phyloP scores from a whole-genome alignment of 306 rosid genomes.

The Medicago ruthenica region DNA sequence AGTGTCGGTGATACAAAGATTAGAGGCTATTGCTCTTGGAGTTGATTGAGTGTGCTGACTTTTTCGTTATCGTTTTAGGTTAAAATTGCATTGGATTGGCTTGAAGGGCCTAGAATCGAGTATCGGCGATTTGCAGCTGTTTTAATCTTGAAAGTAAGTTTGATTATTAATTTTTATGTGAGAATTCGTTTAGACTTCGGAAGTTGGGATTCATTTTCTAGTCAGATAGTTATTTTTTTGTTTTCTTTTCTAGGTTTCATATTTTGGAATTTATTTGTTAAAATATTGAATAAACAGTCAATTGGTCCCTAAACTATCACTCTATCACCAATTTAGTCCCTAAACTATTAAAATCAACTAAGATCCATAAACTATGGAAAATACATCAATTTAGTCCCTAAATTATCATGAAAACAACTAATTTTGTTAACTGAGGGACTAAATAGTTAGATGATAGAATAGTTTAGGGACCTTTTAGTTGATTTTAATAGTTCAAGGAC shows the following conservation, averaged over 20 bases:
- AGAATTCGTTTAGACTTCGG: constrained; percentile 4
- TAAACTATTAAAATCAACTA: too few species aligned
- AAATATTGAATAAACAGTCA: not conserved
- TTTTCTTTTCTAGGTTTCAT: not conserved
- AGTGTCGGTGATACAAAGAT: too few species aligned
- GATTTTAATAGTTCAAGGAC: too few species aligned
- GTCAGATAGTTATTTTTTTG: not conserved
- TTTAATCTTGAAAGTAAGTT: constrained; percentile 87
- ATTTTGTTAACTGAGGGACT: too few species aligned
- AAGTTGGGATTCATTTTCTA: not conserved
- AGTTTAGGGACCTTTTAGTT: too few species aligned
- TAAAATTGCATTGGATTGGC: constrained; percentile 89
- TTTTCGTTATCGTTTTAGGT: constrained; percentile 54
- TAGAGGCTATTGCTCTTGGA: not conserved
- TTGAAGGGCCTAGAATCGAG: constrained; percentile 87
- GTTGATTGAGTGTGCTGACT: constrained; percentile 34
- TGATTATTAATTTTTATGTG: not conserved
- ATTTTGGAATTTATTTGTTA: constrained; percentile 1
- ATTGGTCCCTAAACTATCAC: too few species aligned
- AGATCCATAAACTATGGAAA: too few species aligned
- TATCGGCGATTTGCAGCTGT: constrained; percentile 95
- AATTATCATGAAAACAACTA: too few species aligned
- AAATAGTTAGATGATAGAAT: too few species aligned
- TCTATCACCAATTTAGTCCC: too few species aligned
- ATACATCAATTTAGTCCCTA: too few species aligned